Evolutionary conservation across 2,329 filamentous ascomycete genomes (phyloP), one percentile per base, ranked within the genome.

Genomic region (Trichoderma sp.): DNA sequence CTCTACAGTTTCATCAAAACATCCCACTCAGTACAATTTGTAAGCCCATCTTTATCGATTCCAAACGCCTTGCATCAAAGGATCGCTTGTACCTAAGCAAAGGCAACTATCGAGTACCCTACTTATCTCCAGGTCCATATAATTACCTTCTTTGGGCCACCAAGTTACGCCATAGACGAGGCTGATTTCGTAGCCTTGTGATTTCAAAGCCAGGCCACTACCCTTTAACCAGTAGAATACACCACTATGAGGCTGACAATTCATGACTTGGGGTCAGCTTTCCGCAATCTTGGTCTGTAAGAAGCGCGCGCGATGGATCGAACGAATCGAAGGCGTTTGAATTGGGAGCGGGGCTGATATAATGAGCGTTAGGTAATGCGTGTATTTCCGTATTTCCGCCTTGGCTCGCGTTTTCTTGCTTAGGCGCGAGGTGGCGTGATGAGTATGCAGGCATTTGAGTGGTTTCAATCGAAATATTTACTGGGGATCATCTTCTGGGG

Each of bases 301-400:
- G 17, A 68, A 59, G 34, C 53, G 53, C 26, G 50, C 65, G 53
- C 53, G 34, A 47, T 17, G 65, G n/a, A 53, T 17, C 26, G 36
- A 12, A n/a, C 58, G 32, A 12, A 32, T 53, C 11, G 55, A n/a
- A 30, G 53, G 9, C 9, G 26, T 11, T 28, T 30, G n/a, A 39
- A 32, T n/a, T 28, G 23, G 20, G 47, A 3, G 26, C 15, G 8
- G 62, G 43, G 20, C 30, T 61, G 58, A 39, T 61, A 32, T 61
- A 39, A 61, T 61, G 12, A 17, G 30, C 6, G 1, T n/a, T 36
- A 34, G 34, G 20, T 30, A 32, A 34, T 36, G 9, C 4, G 47
- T 30, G 6, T 26, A 66, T 3, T 39, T 66, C 63, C 63, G 63
- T 66, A 66, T 28, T 66, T 66, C 47, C 47, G 11, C 20, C 17